These are phyloP conservation scores for Trichoderma aggressivum DNA, from an alignment of 2,329 filamentous ascomycete species.

Conservation along the genomic window DNA sequence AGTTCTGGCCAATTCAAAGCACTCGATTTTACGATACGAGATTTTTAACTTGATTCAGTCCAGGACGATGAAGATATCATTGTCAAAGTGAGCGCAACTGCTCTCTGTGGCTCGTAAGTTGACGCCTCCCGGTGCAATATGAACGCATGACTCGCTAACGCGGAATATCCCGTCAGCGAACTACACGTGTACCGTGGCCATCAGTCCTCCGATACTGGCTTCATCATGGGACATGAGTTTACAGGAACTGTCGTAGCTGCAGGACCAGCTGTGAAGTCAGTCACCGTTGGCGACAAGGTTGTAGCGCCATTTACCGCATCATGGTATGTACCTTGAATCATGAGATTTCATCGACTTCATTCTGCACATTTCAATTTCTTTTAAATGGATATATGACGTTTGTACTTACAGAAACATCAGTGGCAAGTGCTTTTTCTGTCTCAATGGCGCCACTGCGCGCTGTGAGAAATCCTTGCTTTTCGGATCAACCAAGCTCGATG, in stretches of 20 bases:
- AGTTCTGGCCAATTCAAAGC: neutral
- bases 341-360: neutral
- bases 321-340: slow-evolving; percentile 51
- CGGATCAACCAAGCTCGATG: slow-evolving; percentile 66
- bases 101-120: slow-evolving; percentile 80
- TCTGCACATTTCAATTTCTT: neutral
- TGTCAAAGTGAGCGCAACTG: slow-evolving; percentile 78
- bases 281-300: slow-evolving; percentile 72
- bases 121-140: neutral
- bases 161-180: slow-evolving; percentile 43
- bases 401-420: slow-evolving; percentile 19
- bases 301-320: slow-evolving; percentile 81
- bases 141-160: neutral
- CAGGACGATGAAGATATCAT: slow-evolving; percentile 71
- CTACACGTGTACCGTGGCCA: slow-evolving; percentile 84
- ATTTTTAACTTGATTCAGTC: slow-evolving; percentile 41
- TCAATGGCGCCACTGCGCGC: slow-evolving; percentile 69
- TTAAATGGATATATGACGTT: neutral
- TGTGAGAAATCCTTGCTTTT: slow-evolving; percentile 70
- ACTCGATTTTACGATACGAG: slow-evolving; percentile 17
- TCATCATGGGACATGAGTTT: slow-evolving; percentile 81
- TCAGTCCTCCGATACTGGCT: slow-evolving; percentile 62
- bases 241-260: slow-evolving; percentile 69
- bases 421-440: slow-evolving; percentile 80
- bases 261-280: slow-evolving; percentile 63